These are phyloP conservation scores for Paramecium sonneborni DNA, from an alignment of 73 alveolate genomes.

Conservation along the genomic window DNA sequence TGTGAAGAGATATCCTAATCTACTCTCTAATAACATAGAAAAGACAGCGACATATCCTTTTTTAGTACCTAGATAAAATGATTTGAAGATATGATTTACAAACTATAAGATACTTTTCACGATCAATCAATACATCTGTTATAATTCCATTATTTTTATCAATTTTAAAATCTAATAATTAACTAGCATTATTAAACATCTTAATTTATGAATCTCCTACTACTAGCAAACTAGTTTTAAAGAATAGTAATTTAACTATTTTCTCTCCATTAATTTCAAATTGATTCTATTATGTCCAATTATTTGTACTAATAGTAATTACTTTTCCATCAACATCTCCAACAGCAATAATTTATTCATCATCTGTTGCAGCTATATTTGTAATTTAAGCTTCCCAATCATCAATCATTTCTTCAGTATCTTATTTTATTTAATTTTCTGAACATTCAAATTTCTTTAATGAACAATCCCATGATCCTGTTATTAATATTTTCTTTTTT, in stretches of 20 bases:
- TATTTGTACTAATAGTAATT: background rate
- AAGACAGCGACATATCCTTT: background rate
- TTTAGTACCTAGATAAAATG: background rate
- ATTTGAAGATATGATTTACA: background rate
- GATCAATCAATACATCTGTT: constrained; percentile 4
- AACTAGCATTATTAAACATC: constrained; percentile 30
- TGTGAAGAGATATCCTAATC: background rate
- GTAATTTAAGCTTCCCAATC: constrained; percentile 66
- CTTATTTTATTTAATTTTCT: constrained; percentile 52
- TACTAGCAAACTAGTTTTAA: background rate
- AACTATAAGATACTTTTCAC: constrained; percentile 14
- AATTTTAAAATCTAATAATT: constrained; percentile 27
- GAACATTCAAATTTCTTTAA: constrained; percentile 65
- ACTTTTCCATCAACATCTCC: constrained; percentile 70
- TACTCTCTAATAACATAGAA: background rate
- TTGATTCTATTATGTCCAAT: background rate
- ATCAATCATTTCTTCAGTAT: constrained; percentile 56
- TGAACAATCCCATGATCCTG: constrained; percentile 76
- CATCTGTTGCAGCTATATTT: constrained; percentile 49
- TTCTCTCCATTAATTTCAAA: constrained; percentile 35
- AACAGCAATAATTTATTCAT: constrained; percentile 56
- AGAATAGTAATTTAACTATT: constrained; percentile 22
- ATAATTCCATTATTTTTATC: constrained; percentile 45
- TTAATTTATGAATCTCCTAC: constrained; percentile 41
- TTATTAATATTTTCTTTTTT: constrained; percentile 13